Evolutionary conservation across 306 rosid genomes (phyloP).

Genomic region (Astragalus glycyphyllos): DNA sequence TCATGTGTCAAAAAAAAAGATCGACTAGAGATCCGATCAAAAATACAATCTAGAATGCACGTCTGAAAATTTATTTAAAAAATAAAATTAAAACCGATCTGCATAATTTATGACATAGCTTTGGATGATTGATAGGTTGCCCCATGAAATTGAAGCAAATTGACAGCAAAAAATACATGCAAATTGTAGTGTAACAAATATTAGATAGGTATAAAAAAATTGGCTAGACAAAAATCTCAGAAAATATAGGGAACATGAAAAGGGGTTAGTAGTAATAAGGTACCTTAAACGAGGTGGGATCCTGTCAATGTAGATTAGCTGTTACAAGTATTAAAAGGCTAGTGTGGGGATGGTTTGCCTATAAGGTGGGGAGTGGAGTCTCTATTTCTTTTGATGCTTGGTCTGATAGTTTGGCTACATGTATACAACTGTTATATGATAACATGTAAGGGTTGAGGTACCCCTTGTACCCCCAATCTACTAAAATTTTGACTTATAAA

Average conservation of each 20-base stretch:
- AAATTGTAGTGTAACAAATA: slow-evolving; percentile 52
- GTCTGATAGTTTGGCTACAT: too few species aligned
- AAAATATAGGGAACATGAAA: slow-evolving; percentile 36
- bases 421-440: too few species aligned
- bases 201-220: slow-evolving; percentile 29
- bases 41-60: slow-evolving; percentile 51
- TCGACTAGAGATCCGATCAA: slow-evolving; percentile 56
- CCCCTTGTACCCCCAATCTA: too few species aligned
- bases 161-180: slow-evolving; percentile 42
- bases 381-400: too few species aligned
- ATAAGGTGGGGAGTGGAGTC: too few species aligned
- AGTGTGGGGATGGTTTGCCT: too few species aligned
- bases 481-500: too few species aligned
- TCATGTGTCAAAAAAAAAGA: slow-evolving; percentile 21
- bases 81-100: neutral
- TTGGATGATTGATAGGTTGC: slow-evolving; percentile 32
- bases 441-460: too few species aligned
- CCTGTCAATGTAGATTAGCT: too few species aligned
- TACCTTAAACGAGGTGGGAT: slow-evolving; percentile 47
- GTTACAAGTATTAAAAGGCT: too few species aligned
- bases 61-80: neutral
- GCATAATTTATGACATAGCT: too few species aligned
- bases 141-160: slow-evolving; percentile 27
- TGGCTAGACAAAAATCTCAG: slow-evolving; percentile 45
- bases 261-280: slow-evolving; percentile 43